Evolutionary conservation across 2,329 filamentous ascomycete genomes (phyloP), one percentile per base, ranked within the genome.

Genomic region (Paecilomyces variotii): DNA sequence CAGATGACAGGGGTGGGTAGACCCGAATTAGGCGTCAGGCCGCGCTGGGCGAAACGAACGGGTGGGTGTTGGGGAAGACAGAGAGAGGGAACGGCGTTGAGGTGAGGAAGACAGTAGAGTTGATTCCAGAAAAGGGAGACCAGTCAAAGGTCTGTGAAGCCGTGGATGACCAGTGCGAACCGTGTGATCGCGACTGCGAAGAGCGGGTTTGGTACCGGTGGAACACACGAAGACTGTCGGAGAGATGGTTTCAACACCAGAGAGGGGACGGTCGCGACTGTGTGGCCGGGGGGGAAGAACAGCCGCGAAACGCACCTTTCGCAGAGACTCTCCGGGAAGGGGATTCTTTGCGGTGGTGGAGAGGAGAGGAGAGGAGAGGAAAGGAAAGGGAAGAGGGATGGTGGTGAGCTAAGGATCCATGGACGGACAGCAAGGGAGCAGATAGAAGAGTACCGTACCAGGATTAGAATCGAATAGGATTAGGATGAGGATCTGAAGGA

Each of bases 281-380:
- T 7, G 19, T 19, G 19, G 19, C 39, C 39, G n/a, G n/a, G n/a
- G 4, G n/a, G 5, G 9, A 19, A 45, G 7, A 45, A 14, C 12
- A 45, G 7, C 19, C 19, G 9, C 14, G n/a, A 19, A 45, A 45
- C 19, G n/a, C 12, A 6, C 11, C 10, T 11, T 19, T n/a, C n/a
- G 12, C 39, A 45, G 39, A 45, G 39, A 2, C 4, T 45, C 39
- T 45, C 39, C 19, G 14, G 50, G 32, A 25, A 12, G 28, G 52
- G 52, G 49, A 39, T 9, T 28, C 45, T 11, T 28, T 59, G 54
- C 58, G 61, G 35, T 34, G 53, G 28, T 12, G 54, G 45, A 50
- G 50, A 52, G 30, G 32, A 35, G 53, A 49, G 54, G 55, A 56
- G 32, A 53, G 32, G 52, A 54, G 35, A 58, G 32, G 56, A 2